Percentiles rank a stretch among this genome's conserved stretches.
These are phyloP conservation scores for Cardamine occulta DNA, from an alignment of 345 rosid species.

Conservation along the genomic window DNA sequence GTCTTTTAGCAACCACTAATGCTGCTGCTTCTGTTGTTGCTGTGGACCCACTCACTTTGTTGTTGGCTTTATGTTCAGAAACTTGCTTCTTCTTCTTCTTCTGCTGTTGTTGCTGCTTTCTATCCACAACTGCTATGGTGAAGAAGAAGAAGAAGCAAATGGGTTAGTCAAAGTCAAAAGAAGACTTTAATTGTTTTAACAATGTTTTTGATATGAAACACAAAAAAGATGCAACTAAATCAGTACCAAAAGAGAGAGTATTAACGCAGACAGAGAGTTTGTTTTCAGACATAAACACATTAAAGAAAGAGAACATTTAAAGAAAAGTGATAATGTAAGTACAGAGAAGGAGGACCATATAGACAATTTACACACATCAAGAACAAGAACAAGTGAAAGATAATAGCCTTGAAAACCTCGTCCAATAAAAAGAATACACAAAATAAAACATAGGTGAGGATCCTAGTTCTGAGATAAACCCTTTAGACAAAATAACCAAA, in stretches of 20 bases:
- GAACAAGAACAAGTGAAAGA: conserved; percentile 23
- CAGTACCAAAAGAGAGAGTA: conserved; percentile 37
- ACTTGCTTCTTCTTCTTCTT: conserved; percentile 41
- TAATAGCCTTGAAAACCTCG: conserved; percentile 41
- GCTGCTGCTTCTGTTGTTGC: conserved; percentile 33
- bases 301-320: conserved; percentile 38
- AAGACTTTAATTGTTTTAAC: neutral
- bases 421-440: conserved; percentile 7
- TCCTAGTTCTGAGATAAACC: conserved; percentile 1
- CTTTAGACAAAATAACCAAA: conserved; percentile 37
- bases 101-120: conserved; percentile 37
- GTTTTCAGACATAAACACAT: conserved; percentile 30
- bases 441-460: conserved; percentile 22
- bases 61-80: conserved; percentile 44
- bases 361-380: conserved; percentile 41
- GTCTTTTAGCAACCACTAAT: conserved; percentile 70
- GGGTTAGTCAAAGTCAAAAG: conserved; percentile 39
- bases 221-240: conserved; percentile 33
- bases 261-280: conserved; percentile 34
- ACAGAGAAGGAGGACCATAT: conserved; percentile 35
- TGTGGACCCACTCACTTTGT: conserved; percentile 45
- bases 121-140: conserved; percentile 46
- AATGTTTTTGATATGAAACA: neutral
- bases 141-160: conserved; percentile 23
- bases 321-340: conserved; percentile 25